Percentiles rank a stretch among this genome's conserved stretches.
Conservation (phyloP, 2,329 filamentous ascomycete genomes). For the Thelonectria blattea region DNA sequence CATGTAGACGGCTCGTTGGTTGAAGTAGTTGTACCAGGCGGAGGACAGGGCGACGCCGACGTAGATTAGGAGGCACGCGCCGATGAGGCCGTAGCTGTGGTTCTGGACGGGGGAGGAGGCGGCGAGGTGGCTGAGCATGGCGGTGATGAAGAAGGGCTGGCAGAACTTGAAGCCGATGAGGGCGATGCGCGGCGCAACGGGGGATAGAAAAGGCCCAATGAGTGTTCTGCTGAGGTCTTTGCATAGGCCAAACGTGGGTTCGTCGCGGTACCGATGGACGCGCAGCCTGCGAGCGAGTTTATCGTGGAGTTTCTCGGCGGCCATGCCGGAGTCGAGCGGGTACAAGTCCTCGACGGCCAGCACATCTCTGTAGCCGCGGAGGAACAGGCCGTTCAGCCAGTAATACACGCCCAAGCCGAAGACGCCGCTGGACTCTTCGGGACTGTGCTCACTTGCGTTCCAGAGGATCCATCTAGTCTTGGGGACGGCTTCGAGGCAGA, state of each 20-base stretch:
- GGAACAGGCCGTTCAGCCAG: conserved; percentile 46
- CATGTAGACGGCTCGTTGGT: conserved; percentile 42
- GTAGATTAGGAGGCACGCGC: conserved; percentile 49
- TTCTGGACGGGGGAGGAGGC: conserved; percentile 26
- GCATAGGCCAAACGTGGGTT: conserved; percentile 38
- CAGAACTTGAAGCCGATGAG: conserved; percentile 50
- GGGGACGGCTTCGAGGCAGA: conserved; percentile 47
- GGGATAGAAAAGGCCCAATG: conserved; percentile 41
- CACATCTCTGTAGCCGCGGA: conserved; percentile 44
- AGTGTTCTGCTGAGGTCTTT: conserved; percentile 41
- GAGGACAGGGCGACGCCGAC: conserved; percentile 47
- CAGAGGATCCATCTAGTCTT: conserved; percentile 49
- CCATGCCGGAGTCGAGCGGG: conserved; percentile 41
- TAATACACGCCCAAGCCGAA: conserved; percentile 41
- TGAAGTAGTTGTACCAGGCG: conserved; percentile 49
- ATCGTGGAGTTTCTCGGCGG: conserved; percentile 26
- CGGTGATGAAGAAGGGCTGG: conserved; percentile 51
- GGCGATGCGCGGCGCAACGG: conserved; percentile 45
- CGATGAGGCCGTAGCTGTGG: conserved; percentile 51
- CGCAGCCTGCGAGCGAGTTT: conserved; percentile 27
- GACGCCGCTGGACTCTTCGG: conserved; percentile 44
- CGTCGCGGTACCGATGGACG: conserved; percentile 34
- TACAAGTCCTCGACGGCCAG: conserved; percentile 44
- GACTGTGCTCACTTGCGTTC: conserved; percentile 47
- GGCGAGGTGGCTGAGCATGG: conserved; percentile 44